Percentiles rank a stretch among this genome's conserved stretches.
phyloP scores from a whole-genome alignment of 768 basidiomycete genomes.

The Russula earlei region DNA sequence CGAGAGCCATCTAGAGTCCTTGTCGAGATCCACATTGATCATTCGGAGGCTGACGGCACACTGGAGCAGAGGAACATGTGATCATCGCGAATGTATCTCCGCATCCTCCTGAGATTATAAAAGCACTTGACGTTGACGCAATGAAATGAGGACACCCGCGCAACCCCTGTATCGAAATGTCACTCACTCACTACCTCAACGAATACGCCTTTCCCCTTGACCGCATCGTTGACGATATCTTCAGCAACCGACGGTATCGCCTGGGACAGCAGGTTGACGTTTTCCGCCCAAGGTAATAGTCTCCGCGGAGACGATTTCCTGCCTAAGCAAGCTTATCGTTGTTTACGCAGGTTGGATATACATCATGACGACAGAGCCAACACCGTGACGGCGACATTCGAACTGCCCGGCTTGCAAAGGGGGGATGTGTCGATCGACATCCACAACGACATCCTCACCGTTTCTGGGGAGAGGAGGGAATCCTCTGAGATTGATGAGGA shows the following conservation, averaged over 20 bases:
- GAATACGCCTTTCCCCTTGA: slow-evolving; percentile 33
- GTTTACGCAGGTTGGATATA: slow-evolving; percentile 39
- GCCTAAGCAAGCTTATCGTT: background rate
- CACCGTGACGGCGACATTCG: slow-evolving; percentile 45
- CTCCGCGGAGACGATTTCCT: background rate
- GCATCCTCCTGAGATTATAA: background rate
- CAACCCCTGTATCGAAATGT: slow-evolving; percentile 19
- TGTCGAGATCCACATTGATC: too few relatives aligned
- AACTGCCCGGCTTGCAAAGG: slow-evolving; percentile 45
- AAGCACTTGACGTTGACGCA: too few relatives aligned
- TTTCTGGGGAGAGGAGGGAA: slow-evolving; percentile 40
- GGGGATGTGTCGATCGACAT: slow-evolving; percentile 45
- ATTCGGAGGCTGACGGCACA: too few relatives aligned
- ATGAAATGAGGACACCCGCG: too few relatives aligned
- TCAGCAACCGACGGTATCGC: slow-evolving; percentile 21
- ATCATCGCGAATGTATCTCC: too few relatives aligned
- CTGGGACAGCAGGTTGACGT: slow-evolving; percentile 7
- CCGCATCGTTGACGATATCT: slow-evolving; percentile 35
- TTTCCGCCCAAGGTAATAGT: slow-evolving; percentile 13
- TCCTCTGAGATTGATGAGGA: slow-evolving; percentile 28
- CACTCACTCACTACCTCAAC: slow-evolving; percentile 32
- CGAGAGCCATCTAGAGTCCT: too few relatives aligned
- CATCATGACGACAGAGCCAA: slow-evolving; percentile 41
- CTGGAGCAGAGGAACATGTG: too few relatives aligned
- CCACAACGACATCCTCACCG: slow-evolving; percentile 38